phyloP scores from a whole-genome alignment of 2,329 filamentous ascomycete genomes.

The Fusarium lyarnte region DNA sequence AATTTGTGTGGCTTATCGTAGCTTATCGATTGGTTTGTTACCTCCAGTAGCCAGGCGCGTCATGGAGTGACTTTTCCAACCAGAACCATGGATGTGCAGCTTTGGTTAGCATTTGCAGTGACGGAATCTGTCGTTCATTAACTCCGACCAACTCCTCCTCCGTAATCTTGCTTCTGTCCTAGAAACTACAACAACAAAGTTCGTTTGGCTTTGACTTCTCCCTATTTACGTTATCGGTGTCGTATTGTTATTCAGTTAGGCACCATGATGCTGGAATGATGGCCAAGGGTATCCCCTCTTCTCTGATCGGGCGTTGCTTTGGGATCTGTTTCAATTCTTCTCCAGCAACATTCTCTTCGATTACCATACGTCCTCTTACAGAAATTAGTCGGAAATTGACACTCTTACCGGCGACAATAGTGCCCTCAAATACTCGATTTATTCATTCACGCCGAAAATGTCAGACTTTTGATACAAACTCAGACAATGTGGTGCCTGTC shows the following conservation, averaged over 20 bases:
- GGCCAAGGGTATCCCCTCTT: conserved; percentile 52
- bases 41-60: conserved; percentile 45
- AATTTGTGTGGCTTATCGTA: conserved; percentile 55
- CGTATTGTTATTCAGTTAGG: conserved; percentile 38
- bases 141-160: conserved; percentile 23
- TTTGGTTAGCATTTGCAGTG: conserved; percentile 23
- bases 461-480: conserved; percentile 2
- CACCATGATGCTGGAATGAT: conserved; percentile 54
- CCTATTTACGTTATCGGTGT: conserved; percentile 24
- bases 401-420: conserved; percentile 7
- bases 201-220: background rate
- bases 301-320: conserved; percentile 50
- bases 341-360: conserved; percentile 36
- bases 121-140: conserved; percentile 33
- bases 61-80: conserved; percentile 50
- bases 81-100: conserved; percentile 27
- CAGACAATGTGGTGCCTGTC: conserved; percentile 1
- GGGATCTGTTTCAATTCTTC: conserved; percentile 42
- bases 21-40: conserved; percentile 52
- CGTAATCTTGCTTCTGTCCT: conserved; percentile 7
- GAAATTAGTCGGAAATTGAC: conserved; percentile 20
- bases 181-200: conserved; percentile 3
- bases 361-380: conserved; percentile 23
- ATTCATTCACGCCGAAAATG: conserved; percentile 16
- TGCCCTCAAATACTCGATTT: conserved; percentile 8